Evolutionary conservation across 192 early-diverging fungal species (phyloP).

Genomic region (Diversispora epigaea): DNA sequence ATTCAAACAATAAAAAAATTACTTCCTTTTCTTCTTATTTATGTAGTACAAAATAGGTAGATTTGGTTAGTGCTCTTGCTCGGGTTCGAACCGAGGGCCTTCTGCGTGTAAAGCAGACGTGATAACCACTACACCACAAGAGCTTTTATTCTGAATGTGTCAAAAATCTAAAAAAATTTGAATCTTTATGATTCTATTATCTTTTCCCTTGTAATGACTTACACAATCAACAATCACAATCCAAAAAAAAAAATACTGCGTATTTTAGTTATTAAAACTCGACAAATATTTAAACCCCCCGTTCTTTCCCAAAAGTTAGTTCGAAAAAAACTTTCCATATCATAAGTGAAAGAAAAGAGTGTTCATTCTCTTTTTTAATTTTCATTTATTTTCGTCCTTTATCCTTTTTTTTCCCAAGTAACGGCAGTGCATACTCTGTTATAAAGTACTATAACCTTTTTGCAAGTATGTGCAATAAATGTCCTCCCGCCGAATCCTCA

Average conservation of each 20-base stretch:
- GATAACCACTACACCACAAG: slow-evolving; percentile 33
- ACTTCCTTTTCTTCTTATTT: no score
- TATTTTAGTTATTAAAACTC: background rate
- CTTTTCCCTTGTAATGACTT: background rate
- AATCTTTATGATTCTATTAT: background rate
- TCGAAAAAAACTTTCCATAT: background rate
- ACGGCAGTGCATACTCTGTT: background rate
- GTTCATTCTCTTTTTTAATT: slow-evolving; percentile 13
- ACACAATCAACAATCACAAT: background rate
- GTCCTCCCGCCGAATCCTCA: background rate
- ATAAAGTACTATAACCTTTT: background rate
- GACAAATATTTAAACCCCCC: background rate
- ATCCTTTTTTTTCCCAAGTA: slow-evolving; percentile 2
- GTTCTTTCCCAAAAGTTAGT: background rate
- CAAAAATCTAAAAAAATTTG: background rate
- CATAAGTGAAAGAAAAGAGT: background rate
- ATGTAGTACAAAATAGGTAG: background rate
- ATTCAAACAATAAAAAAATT: no score
- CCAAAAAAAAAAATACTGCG: background rate
- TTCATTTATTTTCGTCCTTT: background rate
- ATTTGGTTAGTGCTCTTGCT: background rate
- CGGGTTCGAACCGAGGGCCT: slow-evolving; percentile 32
- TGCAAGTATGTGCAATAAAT: background rate
- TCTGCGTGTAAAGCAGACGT: slow-evolving; percentile 32
- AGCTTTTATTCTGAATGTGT: background rate